Conservation (phyloP, 192 early-diverging fungal species). For the Entomortierella lignicola region DNA sequence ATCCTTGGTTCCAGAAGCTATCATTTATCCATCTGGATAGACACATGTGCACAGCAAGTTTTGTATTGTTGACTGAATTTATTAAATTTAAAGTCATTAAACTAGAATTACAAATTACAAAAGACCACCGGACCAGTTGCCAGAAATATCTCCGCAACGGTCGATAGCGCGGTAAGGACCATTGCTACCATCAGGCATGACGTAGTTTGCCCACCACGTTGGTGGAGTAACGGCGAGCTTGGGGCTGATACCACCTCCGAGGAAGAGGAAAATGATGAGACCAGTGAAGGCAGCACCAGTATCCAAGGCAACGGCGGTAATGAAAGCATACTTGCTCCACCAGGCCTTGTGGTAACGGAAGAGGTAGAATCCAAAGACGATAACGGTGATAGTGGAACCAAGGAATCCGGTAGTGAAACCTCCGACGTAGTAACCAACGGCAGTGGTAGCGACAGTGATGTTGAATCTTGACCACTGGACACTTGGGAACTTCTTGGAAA, state of each 20-base stretch:
- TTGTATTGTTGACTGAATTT: too few species aligned
- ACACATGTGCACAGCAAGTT: too few species aligned
- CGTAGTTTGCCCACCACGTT: conserved; percentile 24
- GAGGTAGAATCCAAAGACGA: conserved; percentile 63
- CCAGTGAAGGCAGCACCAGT: conserved; percentile 62
- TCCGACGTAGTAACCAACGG: conserved; percentile 59
- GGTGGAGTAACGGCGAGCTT: conserved; percentile 2
- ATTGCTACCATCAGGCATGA: conserved; percentile 5
- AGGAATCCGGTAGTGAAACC: conserved; percentile 51
- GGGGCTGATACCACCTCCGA: conserved; percentile 55
- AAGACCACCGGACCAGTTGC: too few species aligned
- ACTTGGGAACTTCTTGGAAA: conserved; percentile 64
- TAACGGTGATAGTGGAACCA: conserved; percentile 18
- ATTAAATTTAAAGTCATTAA: too few species aligned
- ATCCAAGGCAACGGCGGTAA: conserved; percentile 72
- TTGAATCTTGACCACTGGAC: conserved; percentile 56
- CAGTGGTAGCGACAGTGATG: conserved; percentile 59
- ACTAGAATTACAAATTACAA: too few species aligned
- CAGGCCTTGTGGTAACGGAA: conserved; percentile 60
- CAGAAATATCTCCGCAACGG: background rate
- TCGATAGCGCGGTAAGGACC: background rate
- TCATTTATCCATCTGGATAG: too few species aligned
- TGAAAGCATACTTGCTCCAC: conserved; percentile 77
- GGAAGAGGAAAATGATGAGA: conserved; percentile 58
- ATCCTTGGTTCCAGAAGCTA: too few species aligned